A percentile compares a stretch with the other conserved stretches of the same genome.
Conservation (phyloP, 2,329 filamentous ascomycete genomes). For the Exutisphaerella laricina region DNA sequence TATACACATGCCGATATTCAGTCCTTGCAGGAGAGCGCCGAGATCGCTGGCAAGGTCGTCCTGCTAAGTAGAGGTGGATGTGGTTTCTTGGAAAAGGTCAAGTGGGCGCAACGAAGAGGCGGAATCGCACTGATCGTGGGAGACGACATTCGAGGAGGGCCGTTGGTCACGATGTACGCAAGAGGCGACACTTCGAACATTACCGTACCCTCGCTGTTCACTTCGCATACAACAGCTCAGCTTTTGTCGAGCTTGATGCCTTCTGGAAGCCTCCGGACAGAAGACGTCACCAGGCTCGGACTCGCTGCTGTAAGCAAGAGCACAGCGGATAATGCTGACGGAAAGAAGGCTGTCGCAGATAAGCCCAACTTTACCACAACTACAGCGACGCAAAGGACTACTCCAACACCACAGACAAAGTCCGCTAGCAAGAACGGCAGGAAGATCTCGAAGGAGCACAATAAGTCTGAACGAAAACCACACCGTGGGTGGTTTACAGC, state of each 20-base stretch:
- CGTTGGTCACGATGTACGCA: constrained; percentile 97
- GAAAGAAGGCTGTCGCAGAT: constrained; percentile 13
- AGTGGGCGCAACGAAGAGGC: constrained; percentile 90
- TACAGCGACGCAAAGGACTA: constrained; percentile 18
- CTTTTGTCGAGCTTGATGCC: constrained; percentile 83
- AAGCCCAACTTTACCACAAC: constrained; percentile 29
- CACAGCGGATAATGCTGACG: constrained; percentile 7
- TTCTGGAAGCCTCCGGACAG: constrained; percentile 47
- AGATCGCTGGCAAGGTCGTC: constrained; percentile 90
- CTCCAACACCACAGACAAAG: constrained; percentile 13
- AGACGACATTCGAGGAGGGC: constrained; percentile 83
- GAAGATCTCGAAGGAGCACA: constrained; percentile 25
- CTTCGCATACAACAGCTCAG: constrained; percentile 89
- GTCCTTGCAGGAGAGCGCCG: constrained; percentile 81
- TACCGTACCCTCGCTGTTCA: constrained; percentile 90
- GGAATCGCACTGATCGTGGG: constrained; percentile 88
- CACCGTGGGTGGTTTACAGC: constrained; percentile 41
- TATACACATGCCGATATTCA: constrained; percentile 76
- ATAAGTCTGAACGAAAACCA: constrained; percentile 10
- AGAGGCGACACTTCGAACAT: constrained; percentile 91
- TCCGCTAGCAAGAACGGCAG: constrained; percentile 9
- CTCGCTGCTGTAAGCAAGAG: constrained; percentile 30
- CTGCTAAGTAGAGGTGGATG: constrained; percentile 88
- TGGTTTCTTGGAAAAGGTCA: constrained; percentile 93
- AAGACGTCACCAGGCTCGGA: constrained; percentile 48